Base-by-base conservation (phyloP, 2,329 filamentous ascomycete species). In the Zalaria sp. region DNA sequence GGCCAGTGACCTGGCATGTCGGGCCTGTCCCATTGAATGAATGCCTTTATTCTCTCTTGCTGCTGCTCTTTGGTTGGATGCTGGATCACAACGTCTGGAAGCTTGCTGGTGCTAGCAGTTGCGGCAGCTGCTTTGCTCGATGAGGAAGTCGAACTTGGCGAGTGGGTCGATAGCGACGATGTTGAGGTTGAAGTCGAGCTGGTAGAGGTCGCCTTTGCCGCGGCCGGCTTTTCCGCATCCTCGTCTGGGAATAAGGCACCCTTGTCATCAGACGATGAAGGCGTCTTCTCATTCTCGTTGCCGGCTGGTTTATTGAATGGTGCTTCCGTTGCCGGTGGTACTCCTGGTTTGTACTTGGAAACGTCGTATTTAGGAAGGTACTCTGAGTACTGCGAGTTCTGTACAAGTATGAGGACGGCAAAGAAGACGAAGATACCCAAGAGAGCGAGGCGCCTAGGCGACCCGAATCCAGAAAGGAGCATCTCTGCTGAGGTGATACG, bases 1-100 rank as follows among this genome's bases (percentile, higher is more conserved):
- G 65, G 66, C 61, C 62, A 67, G 47, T 69, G 66, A 7, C 53
- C 57, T 35, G 54, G 45, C 49, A 55, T 58, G 5, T 51, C 41
- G 5, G 55, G 53, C 26, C 63, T 57, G 35, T 52, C 52, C 65
- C 65, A 68, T 4, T 62, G 52, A 18, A 66, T 53, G 52, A 67
- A 60, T 36, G 59, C 57, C 46, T 61, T 53, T 49, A 68, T 57
- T 40, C 64, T 62, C 45, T 53, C 53, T 43, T 48, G 43, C 25
- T 40, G 4, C 34, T 48, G 41, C 32, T 39, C 36, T 29, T 44
- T 43, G 25, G 43, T 25, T 10, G 43, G 34, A 38, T 48, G 43
- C 18, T 39, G 38, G 34, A 47, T 18, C 18, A 18, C 18, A 18
- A 18, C 18, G 18, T 18, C 18, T 18, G 18, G 18, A 18, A 18